Base-by-base conservation (phyloP, 1,284 basidiomycete genomes). In the Microbotryomycetes sp. region DNA sequence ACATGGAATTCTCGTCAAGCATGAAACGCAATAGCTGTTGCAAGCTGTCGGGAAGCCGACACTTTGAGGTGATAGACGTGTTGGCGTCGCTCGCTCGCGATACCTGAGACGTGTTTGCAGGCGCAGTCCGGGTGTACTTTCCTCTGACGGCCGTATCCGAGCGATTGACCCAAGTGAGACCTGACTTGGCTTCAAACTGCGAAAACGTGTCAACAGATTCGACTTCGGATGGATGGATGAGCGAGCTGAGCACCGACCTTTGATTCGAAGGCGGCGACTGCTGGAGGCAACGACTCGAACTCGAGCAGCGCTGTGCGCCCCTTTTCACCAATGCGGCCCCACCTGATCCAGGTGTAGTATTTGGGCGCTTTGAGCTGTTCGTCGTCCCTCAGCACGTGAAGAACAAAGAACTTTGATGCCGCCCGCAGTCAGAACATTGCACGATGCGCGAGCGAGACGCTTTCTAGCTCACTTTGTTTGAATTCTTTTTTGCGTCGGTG, bases 301-400 rank as follows among this genome's bases (percentile, higher is more conserved):
- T 45, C 28, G n/a, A n/a, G 35, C 45, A 15, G n/a, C 4, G 5
- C 24, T 23, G 31, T 30, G 6, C 45, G 31, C 3, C 53, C 53
- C n/a, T 54, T 54, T 41, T 54, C 53, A 11, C 53, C 53, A 21
- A 54, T 24, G 4, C 53, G 30, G 16, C 53, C 53, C 53, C 53
- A 54, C 11, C 31, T n/a, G 31, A 29, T 41, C 30, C 31, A 54
- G 18, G 30, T 45, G 24, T 45, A 54, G 41, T 41, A 54, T 1
- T 5, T 27, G 35, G n/a, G 27, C 15, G 15, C 21, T 1, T 5
- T 27, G 35, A 21, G 27, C 15, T 21, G 11, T 4, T 16, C 30
- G 31, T 53, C 52, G 15, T 7, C n/a, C 24, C 35, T 30, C 2
- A 53, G 52, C 18, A 53, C 29, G 24, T 41, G 35, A 9, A 41